Conservation (phyloP, 2,329 filamentous ascomycete genomes). For the Hypoxylon rubiginosum region DNA sequence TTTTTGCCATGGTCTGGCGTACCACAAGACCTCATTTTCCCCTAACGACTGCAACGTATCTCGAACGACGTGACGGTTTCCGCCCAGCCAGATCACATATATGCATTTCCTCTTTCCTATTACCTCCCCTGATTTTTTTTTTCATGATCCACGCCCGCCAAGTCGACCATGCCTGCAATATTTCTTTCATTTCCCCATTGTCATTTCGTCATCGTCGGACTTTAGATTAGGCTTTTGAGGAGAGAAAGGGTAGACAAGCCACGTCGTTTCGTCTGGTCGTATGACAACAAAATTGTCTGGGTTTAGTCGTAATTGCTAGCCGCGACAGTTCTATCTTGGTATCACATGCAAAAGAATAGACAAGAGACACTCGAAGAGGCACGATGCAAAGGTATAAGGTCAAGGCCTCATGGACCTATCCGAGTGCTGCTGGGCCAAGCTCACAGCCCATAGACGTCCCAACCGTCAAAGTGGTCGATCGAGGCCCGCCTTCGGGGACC, state of each 20-base stretch:
- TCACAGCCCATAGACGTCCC: slow-evolving; percentile 56
- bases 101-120: slow-evolving; percentile 23
- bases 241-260: slow-evolving; percentile 14
- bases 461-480: slow-evolving; percentile 50
- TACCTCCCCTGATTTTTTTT: slow-evolving; percentile 29
- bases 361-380: slow-evolving; percentile 34
- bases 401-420: slow-evolving; percentile 25
- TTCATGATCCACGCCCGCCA: slow-evolving; percentile 14
- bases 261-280: slow-evolving; percentile 15
- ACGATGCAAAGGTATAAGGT: slow-evolving; percentile 31
- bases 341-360: slow-evolving; percentile 41
- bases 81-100: slow-evolving; percentile 29
- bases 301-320: slow-evolving; percentile 17
- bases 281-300: slow-evolving; percentile 11
- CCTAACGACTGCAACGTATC: slow-evolving; percentile 11
- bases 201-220: slow-evolving; percentile 15
- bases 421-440: slow-evolving; percentile 41
- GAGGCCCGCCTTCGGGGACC: slow-evolving; percentile 38
- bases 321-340: slow-evolving; percentile 40
- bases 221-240: slow-evolving; percentile 5
- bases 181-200: slow-evolving; percentile 1
- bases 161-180: slow-evolving; percentile 10
- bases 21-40: slow-evolving; percentile 22
- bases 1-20: slow-evolving; percentile 14
- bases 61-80: neutral